These are phyloP conservation scores for Vitis rupestris DNA, from an alignment of 164 flowering plant species.

Conservation along the genomic window DNA sequence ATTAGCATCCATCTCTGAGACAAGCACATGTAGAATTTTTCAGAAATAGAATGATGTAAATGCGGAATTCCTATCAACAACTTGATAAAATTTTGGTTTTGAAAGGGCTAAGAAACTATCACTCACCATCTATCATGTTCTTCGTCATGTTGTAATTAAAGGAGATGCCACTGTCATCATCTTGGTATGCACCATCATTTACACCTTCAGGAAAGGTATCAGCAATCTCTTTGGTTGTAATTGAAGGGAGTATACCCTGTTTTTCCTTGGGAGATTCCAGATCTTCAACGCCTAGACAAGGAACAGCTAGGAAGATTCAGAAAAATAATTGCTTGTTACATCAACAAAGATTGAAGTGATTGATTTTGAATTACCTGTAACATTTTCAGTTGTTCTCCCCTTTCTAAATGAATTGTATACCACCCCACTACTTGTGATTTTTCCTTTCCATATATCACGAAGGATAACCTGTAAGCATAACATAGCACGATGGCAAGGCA, in stretches of 20 bases:
- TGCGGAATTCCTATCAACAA: not conserved
- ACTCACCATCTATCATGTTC: slow-evolving; percentile 24
- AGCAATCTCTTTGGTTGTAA: slow-evolving; percentile 16
- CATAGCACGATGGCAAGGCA: not conserved
- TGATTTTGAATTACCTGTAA: slow-evolving; percentile 37
- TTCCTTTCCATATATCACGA: slow-evolving; percentile 72
- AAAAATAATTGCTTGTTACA: not conserved
- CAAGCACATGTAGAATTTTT: slow-evolving; percentile 5
- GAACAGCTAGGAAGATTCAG: not conserved
- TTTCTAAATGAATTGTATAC: slow-evolving; percentile 43
- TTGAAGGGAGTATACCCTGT: slow-evolving; percentile 16
- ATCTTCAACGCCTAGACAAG: slow-evolving; percentile 21
- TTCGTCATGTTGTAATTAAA: slow-evolving; percentile 5
- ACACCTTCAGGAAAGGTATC: slow-evolving; percentile 16
- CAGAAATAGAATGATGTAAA: not conserved
- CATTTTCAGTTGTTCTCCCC: slow-evolving; percentile 36
- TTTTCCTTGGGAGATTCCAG: slow-evolving; percentile 22
- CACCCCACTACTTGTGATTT: slow-evolving; percentile 57
- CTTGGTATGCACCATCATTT: slow-evolving; percentile 20
- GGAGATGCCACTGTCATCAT: slow-evolving; percentile 18
- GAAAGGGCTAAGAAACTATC: not conserved
- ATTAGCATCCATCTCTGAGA: slow-evolving; percentile 25
- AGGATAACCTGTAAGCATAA: slow-evolving; percentile 50
- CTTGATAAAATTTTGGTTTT: not conserved
- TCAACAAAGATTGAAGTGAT: not conserved